Percentiles rank a stretch among this genome's conserved stretches.
phyloP scores from a whole-genome alignment of 306 rosid species.

The Cicer judaicum region DNA sequence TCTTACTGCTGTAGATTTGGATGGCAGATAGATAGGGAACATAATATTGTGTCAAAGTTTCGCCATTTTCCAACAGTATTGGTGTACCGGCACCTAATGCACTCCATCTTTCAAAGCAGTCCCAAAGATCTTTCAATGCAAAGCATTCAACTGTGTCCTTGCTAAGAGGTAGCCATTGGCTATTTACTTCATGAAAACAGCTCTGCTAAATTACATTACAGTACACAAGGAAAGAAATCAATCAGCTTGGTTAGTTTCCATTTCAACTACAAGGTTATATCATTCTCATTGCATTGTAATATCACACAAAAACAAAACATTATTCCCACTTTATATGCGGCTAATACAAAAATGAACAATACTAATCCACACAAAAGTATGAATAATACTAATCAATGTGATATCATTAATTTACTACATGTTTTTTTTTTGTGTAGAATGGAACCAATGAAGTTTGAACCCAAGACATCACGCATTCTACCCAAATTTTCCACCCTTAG shows the following conservation, averaged over 20 bases:
- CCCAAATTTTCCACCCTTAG: no score
- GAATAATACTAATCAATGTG: no score
- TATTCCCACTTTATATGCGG: background rate
- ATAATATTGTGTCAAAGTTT: conserved; percentile 55
- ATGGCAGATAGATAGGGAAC: conserved; percentile 77
- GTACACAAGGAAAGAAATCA: conserved; percentile 4
- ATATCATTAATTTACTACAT: no score
- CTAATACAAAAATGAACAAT: no score
- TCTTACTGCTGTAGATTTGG: conserved; percentile 61
- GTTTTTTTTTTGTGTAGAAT: no score
- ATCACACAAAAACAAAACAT: background rate
- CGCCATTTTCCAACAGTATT: conserved; percentile 52
- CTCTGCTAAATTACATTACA: conserved; percentile 50
- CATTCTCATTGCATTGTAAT: background rate
- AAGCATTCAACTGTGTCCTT: conserved; percentile 60
- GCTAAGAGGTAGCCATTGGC: conserved; percentile 56
- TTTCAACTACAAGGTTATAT: background rate
- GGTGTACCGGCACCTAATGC: conserved; percentile 71
- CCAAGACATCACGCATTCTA: no score
- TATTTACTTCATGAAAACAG: conserved; percentile 56
- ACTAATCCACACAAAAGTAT: no score
- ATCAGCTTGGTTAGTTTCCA: background rate
- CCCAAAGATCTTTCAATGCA: conserved; percentile 68
- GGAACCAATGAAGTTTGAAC: no score
- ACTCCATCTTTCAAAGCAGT: conserved; percentile 76